Conservation (phyloP, 805 yeast species). For the Cyberlindnera petersonii region DNA sequence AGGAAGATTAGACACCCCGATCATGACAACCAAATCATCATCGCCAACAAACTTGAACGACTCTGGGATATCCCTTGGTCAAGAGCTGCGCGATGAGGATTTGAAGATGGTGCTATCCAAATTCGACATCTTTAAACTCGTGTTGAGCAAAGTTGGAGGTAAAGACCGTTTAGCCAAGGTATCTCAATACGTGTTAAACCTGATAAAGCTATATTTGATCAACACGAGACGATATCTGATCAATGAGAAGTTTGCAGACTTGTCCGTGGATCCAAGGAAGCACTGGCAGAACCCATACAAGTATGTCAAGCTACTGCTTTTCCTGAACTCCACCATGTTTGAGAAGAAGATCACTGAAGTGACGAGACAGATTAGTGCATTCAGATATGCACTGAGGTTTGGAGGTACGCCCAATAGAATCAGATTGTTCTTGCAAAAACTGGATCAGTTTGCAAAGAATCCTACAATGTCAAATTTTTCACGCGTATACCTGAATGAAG, state of each 20-base stretch:
- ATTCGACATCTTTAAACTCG: constrained; percentile 45
- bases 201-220: constrained; percentile 46
- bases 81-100: constrained; percentile 12
- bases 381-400: constrained; percentile 65
- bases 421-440: constrained; percentile 22
- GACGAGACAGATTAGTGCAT: constrained; percentile 46
- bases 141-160: constrained; percentile 56
- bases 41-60: constrained; percentile 1
- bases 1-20: background rate
- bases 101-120: constrained; percentile 12
- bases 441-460: constrained; percentile 19
- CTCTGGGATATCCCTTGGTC: constrained; percentile 11
- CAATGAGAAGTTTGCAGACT: constrained; percentile 26
- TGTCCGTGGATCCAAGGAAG: constrained; percentile 27
- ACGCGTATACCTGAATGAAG: constrained; percentile 38
- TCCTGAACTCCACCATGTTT: constrained; percentile 29
- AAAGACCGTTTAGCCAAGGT: constrained; percentile 70
- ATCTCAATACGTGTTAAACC: constrained; percentile 53
- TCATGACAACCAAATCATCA: no score
- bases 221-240: constrained; percentile 32
- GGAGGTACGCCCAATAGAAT: constrained; percentile 66
- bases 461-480: constrained; percentile 21
- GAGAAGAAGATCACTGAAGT: constrained; percentile 39
- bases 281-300: constrained; percentile 25
- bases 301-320: constrained; percentile 22